Percentiles rank a stretch among this genome's conserved stretches.
These are phyloP conservation scores for Candida xyloterini DNA, from an alignment of 805 yeast species.

Conservation along the genomic window DNA sequence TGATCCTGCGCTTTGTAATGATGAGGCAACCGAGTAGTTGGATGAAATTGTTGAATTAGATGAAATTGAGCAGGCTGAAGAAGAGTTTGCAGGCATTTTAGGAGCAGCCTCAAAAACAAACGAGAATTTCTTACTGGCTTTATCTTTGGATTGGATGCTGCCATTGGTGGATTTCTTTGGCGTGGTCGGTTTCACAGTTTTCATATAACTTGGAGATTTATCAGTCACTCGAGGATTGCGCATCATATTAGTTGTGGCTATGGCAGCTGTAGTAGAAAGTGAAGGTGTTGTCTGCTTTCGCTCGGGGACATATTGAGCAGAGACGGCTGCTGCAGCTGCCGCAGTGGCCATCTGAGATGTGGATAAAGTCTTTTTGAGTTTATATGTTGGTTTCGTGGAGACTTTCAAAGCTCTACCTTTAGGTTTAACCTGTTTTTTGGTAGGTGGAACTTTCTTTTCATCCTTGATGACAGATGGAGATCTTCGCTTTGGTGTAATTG, in stretches of 20 bases:
- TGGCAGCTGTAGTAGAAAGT: slow-evolving; percentile 24
- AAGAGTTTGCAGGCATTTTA: slow-evolving; percentile 5
- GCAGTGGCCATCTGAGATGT: slow-evolving; percentile 30
- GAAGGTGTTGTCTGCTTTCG: slow-evolving; percentile 15
- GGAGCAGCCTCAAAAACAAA: slow-evolving; percentile 25
- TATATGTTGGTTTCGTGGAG: slow-evolving; percentile 4
- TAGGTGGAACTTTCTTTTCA: background rate
- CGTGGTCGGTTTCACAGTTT: background rate
- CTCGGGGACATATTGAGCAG: slow-evolving; percentile 18
- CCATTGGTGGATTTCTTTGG: slow-evolving; percentile 2
- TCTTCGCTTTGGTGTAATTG: slow-evolving; percentile 7
- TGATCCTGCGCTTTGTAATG: slow-evolving; percentile 12
- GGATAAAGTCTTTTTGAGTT: slow-evolving; percentile 17
- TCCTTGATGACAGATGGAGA: slow-evolving; percentile 11
- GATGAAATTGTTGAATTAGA: slow-evolving; percentile 21
- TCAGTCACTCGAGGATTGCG: slow-evolving; percentile 10
- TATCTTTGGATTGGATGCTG: slow-evolving; percentile 1
- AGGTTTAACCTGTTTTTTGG: slow-evolving; percentile 4
- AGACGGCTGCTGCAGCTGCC: slow-evolving; percentile 29
- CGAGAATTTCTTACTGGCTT: slow-evolving; percentile 12
- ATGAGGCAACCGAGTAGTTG: slow-evolving; percentile 13
- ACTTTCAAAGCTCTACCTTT: background rate
- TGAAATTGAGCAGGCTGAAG: slow-evolving; percentile 21
- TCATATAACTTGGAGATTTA: background rate
- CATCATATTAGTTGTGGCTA: slow-evolving; percentile 18